Evolutionary conservation across 805 yeast species (phyloP), one percentile per base, ranked within the genome.

Genomic region (Yamadazyma laniorum): DNA sequence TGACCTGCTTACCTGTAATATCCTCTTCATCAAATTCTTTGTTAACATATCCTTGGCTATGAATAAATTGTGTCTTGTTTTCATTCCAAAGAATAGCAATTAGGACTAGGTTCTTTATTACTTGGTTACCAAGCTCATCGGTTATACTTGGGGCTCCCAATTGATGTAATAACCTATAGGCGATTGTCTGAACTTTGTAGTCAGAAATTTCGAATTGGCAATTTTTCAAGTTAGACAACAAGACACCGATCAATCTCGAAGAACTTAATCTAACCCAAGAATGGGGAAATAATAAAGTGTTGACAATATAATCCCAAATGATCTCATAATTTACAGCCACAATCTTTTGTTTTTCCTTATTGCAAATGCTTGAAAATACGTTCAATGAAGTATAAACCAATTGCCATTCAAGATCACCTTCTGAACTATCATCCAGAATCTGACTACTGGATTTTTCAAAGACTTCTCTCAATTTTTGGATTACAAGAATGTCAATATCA

Each of bases 181-280:
- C 85, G 36, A 85, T 75, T 0, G 77, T 75, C 54, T 85, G 91
- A n/a, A 84, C 52, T 32, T 80, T 78, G 19, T 65, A 61, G 17
- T 63, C 63, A 2, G 64, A 45, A 2, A 67, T 18, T 16, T 48
- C 51, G 29, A 80, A 66, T 3, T 61, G 45, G 25, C 66, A 40
- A 12, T 54, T 49, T 25, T 65, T 61, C 30, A 63, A 33, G 35
- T 72, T 67, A 6, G 72, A 52, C 39, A 85, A 63, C 34, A 84
- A 54, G 1, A 61, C 52, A 1, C 82, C 80, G 27, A 80, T 56
- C 23, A 87, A 63, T 37, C 90, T 68, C 5, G 82, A 63, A 1
- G 95, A 67, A 4, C 74, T 63, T 42, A 84, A 67, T 50, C 97
- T 77, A 5, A 90, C 84, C 98, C 98, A 90, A 1, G 93, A 72